Percentiles rank a stretch among this genome's conserved stretches.
phyloP scores from a whole-genome alignment of 164 flowering plant genomes.

The Aristolochia contorta region DNA sequence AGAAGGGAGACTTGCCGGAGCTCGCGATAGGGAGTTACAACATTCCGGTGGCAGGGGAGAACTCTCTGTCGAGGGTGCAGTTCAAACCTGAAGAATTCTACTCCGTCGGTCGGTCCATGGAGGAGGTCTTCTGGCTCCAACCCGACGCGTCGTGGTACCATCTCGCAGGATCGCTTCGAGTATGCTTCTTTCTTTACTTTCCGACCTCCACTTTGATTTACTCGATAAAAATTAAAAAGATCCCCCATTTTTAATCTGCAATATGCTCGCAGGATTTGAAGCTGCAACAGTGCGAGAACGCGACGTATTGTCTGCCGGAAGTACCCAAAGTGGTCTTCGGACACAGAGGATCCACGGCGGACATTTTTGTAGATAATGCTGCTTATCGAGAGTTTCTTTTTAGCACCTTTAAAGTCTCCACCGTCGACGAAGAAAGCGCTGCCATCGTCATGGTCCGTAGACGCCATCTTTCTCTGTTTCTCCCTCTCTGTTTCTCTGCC shows the following conservation, averaged over 20 bases:
- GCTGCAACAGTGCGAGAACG: constrained; percentile 32
- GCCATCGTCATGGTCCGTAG: constrained; percentile 36
- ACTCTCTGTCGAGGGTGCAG: constrained; percentile 27
- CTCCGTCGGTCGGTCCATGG: constrained; percentile 28
- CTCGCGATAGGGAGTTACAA: constrained; percentile 31
- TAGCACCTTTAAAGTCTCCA: constrained; percentile 28
- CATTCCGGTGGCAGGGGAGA: constrained; percentile 36
- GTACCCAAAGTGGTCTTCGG: constrained; percentile 34
- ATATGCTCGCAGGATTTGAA: constrained; percentile 37
- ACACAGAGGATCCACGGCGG: constrained; percentile 39
- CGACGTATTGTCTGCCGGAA: constrained; percentile 33
- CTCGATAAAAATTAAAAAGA: no score
- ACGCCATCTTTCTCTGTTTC: no score
- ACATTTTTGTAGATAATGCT: constrained; percentile 41
- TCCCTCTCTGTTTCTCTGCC: no score
- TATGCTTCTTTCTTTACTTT: not conserved
- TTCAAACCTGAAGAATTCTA: constrained; percentile 29
- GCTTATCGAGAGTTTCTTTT: constrained; percentile 44
- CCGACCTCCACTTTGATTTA: not conserved
- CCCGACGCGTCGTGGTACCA: constrained; percentile 25
- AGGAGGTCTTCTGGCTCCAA: constrained; percentile 42
- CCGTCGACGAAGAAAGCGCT: constrained; percentile 47
- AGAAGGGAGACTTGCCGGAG: constrained; percentile 11
- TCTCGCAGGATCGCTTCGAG: constrained; percentile 30
- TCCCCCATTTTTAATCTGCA: no score